Percentiles rank a stretch among this genome's conserved stretches.
phyloP scores from a whole-genome alignment of 208 protist genomes.

The Trypanosoma brucei region DNA sequence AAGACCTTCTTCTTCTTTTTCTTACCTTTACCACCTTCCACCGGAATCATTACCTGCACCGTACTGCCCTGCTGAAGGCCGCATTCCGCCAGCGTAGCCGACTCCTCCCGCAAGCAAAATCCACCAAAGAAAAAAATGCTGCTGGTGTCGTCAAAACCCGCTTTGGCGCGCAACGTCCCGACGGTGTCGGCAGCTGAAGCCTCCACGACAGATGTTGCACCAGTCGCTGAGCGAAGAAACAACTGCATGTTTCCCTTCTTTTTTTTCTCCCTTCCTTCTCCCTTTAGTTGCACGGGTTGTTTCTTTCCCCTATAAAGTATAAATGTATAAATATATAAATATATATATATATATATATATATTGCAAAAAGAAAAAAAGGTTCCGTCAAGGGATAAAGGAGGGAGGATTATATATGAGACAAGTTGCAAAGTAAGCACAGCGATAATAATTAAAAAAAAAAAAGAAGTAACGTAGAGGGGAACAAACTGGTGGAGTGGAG shows the following conservation, averaged over 20 bases:
- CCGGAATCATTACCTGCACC: conserved; percentile 81
- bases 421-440: no score
- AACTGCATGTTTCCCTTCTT: conserved; percentile 17
- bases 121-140: conserved; percentile 88
- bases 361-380: background rate
- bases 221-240: conserved; percentile 17
- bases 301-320: conserved; percentile 4
- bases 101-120: conserved; percentile 77
- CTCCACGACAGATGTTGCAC: conserved; percentile 13
- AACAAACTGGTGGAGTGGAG: no score
- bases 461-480: no score
- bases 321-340: conserved; percentile 14
- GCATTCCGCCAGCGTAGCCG: conserved; percentile 65
- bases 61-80: conserved; percentile 82
- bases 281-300: conserved; percentile 4
- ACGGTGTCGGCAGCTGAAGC: conserved; percentile 11
- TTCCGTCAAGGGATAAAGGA: background rate
- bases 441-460: no score
- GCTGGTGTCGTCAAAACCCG: conserved; percentile 90
- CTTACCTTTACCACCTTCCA: conserved; percentile 93
- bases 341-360: conserved; percentile 1
- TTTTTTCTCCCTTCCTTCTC: no score
- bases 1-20: conserved; percentile 99
- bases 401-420: background rate
- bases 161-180: conserved; percentile 81